Percentiles rank a stretch among this genome's conserved stretches.
These are phyloP conservation scores for Betula pendula DNA, from an alignment of 306 rosid species.

Conservation along the genomic window DNA sequence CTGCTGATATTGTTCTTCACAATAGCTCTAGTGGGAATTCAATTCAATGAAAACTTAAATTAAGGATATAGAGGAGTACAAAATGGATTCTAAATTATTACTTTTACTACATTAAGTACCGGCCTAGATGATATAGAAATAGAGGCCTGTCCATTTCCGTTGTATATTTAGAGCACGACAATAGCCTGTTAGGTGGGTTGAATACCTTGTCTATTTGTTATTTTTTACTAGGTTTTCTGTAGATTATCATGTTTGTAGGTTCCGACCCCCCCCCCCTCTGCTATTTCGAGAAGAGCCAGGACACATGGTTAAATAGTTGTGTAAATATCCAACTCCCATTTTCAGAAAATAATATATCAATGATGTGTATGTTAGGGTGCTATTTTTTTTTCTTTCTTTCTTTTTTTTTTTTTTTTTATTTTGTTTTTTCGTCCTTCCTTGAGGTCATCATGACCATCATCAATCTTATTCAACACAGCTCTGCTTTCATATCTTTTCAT, in stretches of 20 bases:
- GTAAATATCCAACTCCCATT: neutral
- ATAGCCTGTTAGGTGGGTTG: neutral
- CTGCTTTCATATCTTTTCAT: no score
- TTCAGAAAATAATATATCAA: neutral
- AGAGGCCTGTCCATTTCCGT: neutral
- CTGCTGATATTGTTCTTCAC: conserved; percentile 80
- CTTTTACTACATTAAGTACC: neutral
- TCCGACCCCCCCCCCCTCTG: neutral
- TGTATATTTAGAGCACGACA: neutral
- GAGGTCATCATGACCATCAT: no score
- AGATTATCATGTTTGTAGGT: neutral
- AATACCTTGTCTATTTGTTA: neutral
- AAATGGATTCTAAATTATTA: neutral
- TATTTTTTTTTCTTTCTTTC: neutral
- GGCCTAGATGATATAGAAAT: neutral
- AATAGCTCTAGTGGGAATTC: conserved; percentile 36
- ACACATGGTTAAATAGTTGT: neutral
- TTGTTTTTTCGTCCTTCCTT: neutral
- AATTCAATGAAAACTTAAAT: conserved; percentile 1
- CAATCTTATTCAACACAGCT: no score
- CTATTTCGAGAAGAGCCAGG: neutral
- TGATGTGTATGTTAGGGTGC: neutral
- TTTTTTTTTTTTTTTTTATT: neutral
- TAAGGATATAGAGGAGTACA: neutral
- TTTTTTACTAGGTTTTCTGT: neutral